Evolutionary conservation across 768 basidiomycete species (phyloP).

Genomic region (Calvatia gigantea): DNA sequence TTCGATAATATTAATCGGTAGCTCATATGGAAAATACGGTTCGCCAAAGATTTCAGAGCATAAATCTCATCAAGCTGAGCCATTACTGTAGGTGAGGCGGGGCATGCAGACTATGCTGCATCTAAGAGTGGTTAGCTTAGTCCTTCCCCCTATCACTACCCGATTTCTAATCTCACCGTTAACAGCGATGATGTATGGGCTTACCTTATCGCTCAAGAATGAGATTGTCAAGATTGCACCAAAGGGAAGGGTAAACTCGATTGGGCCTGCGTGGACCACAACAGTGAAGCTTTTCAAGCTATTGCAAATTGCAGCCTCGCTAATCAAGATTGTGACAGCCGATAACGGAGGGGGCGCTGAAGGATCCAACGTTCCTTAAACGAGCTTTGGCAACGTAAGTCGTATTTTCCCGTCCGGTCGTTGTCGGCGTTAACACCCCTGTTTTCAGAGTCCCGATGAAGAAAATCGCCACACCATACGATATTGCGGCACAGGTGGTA

Average conservation of each 20-base stretch:
- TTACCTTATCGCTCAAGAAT: constrained; percentile 68
- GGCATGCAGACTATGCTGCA: constrained; percentile 63
- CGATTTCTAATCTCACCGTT: neutral
- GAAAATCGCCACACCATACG: constrained; percentile 59
- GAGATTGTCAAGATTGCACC: constrained; percentile 79
- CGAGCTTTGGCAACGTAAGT: constrained; percentile 65
- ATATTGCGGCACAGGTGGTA: constrained; percentile 64
- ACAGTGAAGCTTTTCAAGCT: constrained; percentile 31
- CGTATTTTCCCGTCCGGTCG: neutral
- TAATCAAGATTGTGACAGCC: constrained; percentile 23
- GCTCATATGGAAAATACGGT: constrained; percentile 71
- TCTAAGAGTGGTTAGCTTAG: constrained; percentile 58
- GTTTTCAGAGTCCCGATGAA: constrained; percentile 60
- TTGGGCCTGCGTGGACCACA: constrained; percentile 67
- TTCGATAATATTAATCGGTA: constrained; percentile 63
- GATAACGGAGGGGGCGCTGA: constrained; percentile 55
- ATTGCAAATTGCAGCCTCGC: neutral
- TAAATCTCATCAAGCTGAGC: neutral
- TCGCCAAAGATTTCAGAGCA: neutral
- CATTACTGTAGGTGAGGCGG: constrained; percentile 42
- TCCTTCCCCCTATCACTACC: neutral
- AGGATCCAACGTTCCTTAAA: constrained; percentile 51
- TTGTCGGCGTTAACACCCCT: neutral
- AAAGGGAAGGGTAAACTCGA: constrained; percentile 62
- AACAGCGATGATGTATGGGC: constrained; percentile 69